Evolutionary conservation across 163 green algal genomes (phyloP).

Genomic region (Volvox carteri): DNA sequence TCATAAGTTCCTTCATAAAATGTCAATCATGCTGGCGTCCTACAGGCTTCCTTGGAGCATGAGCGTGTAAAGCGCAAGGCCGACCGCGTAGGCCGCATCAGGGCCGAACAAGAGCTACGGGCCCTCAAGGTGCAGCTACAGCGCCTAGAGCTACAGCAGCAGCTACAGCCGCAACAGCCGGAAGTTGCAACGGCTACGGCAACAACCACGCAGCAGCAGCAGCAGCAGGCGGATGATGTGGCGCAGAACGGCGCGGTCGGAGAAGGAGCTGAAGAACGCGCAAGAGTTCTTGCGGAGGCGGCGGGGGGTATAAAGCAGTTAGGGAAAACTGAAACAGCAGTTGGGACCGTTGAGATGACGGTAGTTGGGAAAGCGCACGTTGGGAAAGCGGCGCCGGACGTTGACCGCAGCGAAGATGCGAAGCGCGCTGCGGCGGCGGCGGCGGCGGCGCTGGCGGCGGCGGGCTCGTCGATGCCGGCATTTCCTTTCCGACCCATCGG

Average conservation of each 20-base stretch:
- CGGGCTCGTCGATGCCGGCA: background rate
- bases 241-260: too few relatives aligned
- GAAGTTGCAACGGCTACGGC: too few relatives aligned
- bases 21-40: too few relatives aligned
- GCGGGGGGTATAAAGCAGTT: background rate
- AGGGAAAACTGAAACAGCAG: background rate
- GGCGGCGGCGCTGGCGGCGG: constrained; percentile 29
- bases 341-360: background rate
- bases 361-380: too few relatives aligned
- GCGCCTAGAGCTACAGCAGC: background rate
- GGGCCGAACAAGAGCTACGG: constrained; percentile 65
- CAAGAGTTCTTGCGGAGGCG: background rate
- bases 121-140: constrained; percentile 54
- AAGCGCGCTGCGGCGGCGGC: background rate
- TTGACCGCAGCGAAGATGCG: background rate
- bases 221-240: background rate
- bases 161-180: background rate
- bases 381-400: too few relatives aligned
- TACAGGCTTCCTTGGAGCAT: constrained; percentile 53
- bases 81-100: constrained; percentile 69
- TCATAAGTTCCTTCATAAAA: too few relatives aligned
- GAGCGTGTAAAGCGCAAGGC: constrained; percentile 64
- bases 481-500: constrained; percentile 83
- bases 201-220: background rate
- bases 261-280: background rate